A percentile compares a stretch with the other conserved stretches of the same genome.
These are phyloP conservation scores for Auricularia auricula-judae DNA, from an alignment of 768 basidiomycete genomes.

Conservation along the genomic window DNA sequence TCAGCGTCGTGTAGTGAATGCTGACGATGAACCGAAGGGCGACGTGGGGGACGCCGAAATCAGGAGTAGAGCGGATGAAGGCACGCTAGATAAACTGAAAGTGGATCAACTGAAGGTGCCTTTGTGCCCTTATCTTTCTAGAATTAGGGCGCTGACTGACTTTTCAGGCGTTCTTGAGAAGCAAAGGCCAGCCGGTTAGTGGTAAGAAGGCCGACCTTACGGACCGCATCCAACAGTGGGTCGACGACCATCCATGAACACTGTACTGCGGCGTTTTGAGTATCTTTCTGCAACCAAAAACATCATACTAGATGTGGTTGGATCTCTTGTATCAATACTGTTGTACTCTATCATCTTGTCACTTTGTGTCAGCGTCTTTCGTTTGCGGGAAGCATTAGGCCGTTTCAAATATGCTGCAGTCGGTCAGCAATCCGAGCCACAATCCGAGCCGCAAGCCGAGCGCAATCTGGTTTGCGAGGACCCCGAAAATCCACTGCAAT, in stretches of 20 bases:
- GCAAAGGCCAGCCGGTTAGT: slow-evolving; percentile 45
- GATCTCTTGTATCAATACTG: too few species aligned
- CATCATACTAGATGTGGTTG: too few species aligned
- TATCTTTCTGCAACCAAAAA: not conserved
- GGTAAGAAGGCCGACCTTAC: slow-evolving; percentile 69
- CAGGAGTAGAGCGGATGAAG: slow-evolving; percentile 49
- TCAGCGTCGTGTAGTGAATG: not conserved
- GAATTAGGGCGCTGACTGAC: slow-evolving; percentile 6
- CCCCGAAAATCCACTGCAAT: too few species aligned
- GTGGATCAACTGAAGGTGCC: slow-evolving; percentile 70
- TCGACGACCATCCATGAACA: slow-evolving; percentile 28
- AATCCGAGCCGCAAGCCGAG: too few species aligned
- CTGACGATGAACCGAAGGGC: slow-evolving; percentile 28
- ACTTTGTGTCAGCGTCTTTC: too few species aligned
- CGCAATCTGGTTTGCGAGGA: too few species aligned
- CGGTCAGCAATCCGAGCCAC: too few species aligned
- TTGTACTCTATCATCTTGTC: too few species aligned
- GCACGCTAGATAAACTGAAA: slow-evolving; percentile 57
- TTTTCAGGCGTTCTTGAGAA: slow-evolving; percentile 58
- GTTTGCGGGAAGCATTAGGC: too few species aligned
- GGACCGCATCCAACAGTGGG: slow-evolving; percentile 54
- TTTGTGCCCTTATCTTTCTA: not conserved
- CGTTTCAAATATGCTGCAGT: too few species aligned
- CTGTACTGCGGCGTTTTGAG: not conserved
- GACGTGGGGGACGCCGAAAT: slow-evolving; percentile 65